Percentiles rank a stretch among this genome's conserved stretches.
Conservation (phyloP, 2,329 filamentous ascomycete genomes). For the Hypocrella siamensis region DNA sequence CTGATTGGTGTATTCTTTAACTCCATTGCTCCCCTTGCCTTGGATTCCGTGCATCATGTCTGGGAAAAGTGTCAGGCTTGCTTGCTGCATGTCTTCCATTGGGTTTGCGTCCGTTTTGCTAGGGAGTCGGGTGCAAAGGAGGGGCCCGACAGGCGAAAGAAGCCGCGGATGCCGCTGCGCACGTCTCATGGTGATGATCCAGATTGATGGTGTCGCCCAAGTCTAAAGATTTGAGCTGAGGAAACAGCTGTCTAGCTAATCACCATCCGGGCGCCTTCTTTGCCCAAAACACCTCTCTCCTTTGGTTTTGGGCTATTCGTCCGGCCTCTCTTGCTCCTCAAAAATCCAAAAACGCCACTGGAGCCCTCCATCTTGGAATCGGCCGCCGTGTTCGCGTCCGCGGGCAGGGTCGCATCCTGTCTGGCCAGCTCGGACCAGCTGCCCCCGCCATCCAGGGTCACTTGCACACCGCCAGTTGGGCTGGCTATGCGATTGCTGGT, state of each 20-base stretch:
- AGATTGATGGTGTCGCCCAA: no score
- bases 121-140: no score
- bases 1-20: no score
- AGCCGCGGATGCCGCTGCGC: no score
- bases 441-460: conserved; percentile 76
- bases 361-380: conserved; percentile 39
- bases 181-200: neutral
- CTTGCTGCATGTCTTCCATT: no score
- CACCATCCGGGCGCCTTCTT: conserved; percentile 78
- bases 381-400: conserved; percentile 43
- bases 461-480: conserved; percentile 72
- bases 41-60: no score
- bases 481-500: conserved; percentile 57
- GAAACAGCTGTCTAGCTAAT: conserved; percentile 49
- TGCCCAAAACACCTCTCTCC: conserved; percentile 83
- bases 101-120: no score
- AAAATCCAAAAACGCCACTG: conserved; percentile 80
- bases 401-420: conserved; percentile 60
- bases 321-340: conserved; percentile 77
- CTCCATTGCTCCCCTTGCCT: no score
- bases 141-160: no score
- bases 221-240: no score
- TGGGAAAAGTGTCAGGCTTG: no score
- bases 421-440: conserved; percentile 87
- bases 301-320: conserved; percentile 89